A percentile compares a stretch with the other conserved stretches of the same genome.
phyloP scores from a whole-genome alignment of 306 rosid species.

The Vigna trinervia region DNA sequence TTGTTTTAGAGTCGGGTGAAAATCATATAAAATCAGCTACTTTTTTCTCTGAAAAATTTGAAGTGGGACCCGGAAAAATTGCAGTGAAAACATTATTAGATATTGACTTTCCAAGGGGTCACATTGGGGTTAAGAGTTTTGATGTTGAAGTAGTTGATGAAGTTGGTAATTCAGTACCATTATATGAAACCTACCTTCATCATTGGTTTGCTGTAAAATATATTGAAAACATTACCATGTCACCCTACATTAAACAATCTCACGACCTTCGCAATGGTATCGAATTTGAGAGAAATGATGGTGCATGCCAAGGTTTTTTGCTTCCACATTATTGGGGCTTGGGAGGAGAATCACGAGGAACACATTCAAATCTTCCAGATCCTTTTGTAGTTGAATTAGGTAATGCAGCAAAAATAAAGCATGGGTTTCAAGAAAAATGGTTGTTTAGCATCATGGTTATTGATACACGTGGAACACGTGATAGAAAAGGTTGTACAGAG shows the following conservation, averaged over 20 bases:
- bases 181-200: slow-evolving; percentile 15
- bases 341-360: not conserved
- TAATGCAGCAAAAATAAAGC: not conserved
- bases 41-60: slow-evolving; percentile 3
- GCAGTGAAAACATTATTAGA: not conserved
- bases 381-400: not conserved
- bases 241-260: not conserved
- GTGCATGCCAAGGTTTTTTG: not conserved
- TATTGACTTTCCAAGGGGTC: slow-evolving; percentile 32
- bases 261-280: not conserved
- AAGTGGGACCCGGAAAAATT: not conserved
- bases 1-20: not conserved
- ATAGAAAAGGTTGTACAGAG: not conserved
- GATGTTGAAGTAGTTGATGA: slow-evolving; percentile 40
- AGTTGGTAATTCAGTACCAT: not conserved
- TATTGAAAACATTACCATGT: not conserved
- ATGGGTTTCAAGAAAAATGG: not conserved
- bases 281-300: not conserved
- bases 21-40: slow-evolving; percentile 5
- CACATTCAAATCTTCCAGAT: not conserved
- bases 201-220: not conserved
- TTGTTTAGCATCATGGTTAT: not conserved
- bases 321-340: not conserved
- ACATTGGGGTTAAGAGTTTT: slow-evolving; percentile 35
- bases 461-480: not conserved